These are phyloP conservation scores for Candida arabinofermentans DNA, from an alignment of 805 yeast species.

Conservation along the genomic window DNA sequence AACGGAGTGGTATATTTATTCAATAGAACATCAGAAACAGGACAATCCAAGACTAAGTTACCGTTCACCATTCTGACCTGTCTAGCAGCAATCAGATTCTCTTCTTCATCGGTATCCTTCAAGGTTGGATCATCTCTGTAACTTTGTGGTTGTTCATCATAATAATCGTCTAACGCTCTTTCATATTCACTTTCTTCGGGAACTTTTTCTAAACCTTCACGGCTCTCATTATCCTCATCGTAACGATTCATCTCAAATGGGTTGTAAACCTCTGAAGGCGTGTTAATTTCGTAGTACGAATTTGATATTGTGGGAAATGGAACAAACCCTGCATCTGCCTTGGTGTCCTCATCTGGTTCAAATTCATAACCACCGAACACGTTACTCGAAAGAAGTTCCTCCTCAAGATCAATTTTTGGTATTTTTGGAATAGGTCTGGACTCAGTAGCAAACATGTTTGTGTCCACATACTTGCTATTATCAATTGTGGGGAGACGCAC, in stretches of 20 bases:
- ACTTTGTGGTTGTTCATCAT: background rate
- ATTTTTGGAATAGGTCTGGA: conserved; percentile 3
- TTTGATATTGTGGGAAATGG: conserved; percentile 32
- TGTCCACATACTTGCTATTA: conserved; percentile 5
- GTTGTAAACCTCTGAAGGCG: conserved; percentile 25
- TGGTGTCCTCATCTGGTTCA: conserved; percentile 16
- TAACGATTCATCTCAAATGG: conserved; percentile 28
- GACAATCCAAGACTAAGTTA: conserved; percentile 83
- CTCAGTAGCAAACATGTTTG: too few relatives aligned
- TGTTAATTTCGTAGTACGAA: conserved; percentile 32
- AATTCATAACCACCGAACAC: conserved; percentile 24
- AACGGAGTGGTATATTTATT: conserved; percentile 43
- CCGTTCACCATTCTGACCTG: conserved; percentile 62
- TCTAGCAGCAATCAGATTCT: conserved; percentile 23
- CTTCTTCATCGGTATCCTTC: conserved; percentile 9
- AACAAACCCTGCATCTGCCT: conserved; percentile 21
- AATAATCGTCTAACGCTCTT: conserved; percentile 1
- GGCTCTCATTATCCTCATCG: conserved; percentile 18
- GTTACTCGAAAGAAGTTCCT: conserved; percentile 1
- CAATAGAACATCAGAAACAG: conserved; percentile 69
- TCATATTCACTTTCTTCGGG: conserved; percentile 5
- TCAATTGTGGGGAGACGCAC: conserved; percentile 10
- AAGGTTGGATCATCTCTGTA: conserved; percentile 5
- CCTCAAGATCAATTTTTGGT: conserved; percentile 4
- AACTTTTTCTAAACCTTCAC: conserved; percentile 13